Conservation (phyloP, 208 protist genomes). For the Acanthamoeba royreba region DNA sequence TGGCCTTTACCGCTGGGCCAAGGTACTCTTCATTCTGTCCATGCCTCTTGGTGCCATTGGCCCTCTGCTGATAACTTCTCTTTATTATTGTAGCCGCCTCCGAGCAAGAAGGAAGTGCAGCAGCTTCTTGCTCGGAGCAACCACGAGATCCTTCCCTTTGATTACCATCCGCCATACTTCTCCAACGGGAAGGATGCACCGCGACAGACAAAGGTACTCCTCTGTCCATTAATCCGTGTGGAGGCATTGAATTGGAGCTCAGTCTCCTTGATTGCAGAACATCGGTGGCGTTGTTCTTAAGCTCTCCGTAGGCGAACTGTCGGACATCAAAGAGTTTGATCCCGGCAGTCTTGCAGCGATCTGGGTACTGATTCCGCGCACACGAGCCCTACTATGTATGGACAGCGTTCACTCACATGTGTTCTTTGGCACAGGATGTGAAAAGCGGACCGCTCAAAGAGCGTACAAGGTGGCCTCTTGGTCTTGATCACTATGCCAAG, state of each 20-base stretch:
- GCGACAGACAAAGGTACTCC: background rate
- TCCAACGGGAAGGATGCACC: constrained; percentile 37
- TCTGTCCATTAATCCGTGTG: background rate
- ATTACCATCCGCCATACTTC: constrained; percentile 16
- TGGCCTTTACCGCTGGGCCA: background rate
- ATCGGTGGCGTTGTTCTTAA: background rate
- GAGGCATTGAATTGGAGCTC: background rate
- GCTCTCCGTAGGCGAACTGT: background rate
- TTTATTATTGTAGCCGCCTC: background rate
- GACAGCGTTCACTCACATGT: no score
- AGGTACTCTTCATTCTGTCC: background rate
- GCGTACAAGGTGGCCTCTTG: background rate
- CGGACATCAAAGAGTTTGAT: constrained; percentile 13
- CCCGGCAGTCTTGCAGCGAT: background rate
- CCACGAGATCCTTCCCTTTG: background rate
- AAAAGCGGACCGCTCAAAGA: background rate
- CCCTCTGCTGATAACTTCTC: no score
- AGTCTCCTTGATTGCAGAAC: background rate
- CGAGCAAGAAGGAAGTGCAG: background rate
- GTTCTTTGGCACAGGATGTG: no score
- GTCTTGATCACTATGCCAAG: background rate
- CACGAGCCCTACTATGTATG: no score
- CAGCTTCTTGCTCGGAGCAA: background rate
- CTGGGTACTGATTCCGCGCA: no score
- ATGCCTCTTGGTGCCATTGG: no score